Evolutionary conservation across 225 moss, liverwort and hornwort species (phyloP), one percentile per base, ranked within the genome.

Genomic region (Physcomitrellopsis africana): DNA sequence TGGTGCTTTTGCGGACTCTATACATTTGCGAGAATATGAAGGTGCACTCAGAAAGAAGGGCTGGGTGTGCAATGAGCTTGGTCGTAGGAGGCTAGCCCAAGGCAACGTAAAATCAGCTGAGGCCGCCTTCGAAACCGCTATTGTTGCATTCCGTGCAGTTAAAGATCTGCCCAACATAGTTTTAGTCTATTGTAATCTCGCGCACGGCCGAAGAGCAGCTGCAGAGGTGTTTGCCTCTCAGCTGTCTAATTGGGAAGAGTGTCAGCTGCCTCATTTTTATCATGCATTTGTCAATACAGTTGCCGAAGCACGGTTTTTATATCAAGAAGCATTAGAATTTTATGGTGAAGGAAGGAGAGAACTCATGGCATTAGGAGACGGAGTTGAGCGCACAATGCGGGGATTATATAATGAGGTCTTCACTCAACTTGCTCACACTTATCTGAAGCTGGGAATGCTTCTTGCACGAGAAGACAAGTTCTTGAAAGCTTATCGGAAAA

Each of bases 61-160:
- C 11, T 95, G 99, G 99, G 86, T 82, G 72, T 93, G 89, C 81
- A 99, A 99, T 65, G 95, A 99, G 83, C 77, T 95, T 26, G 95
- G 99, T 23, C 86, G 95, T 3, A 78, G 83, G 76, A 86, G 93
- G 64, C 92, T 99, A n/a, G 87, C 92, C 27, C 84, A 86, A 29
- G 95, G 93, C 67, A 75, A 84, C 18, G 93, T 86, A 17, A 93
- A 89, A 64, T 76, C 77, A 60, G 99, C 95, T 1, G 91, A 95
- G 81, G 85, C 72, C 53, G 86, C 99, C 5, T 95, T 95, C 16
- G 84, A 84, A 63, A 67, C 82, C 37, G 93, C 99, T 63, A 87
- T 99, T 47, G 73, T 67, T 60, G 88, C 90, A 8, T 99, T 99
- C 32, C 87, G 90, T 47, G 89, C 87, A 69, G 93, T 95, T 53